Conservation (phyloP, 2,329 filamentous ascomycete species). For the Westerdykella aurantiaca region DNA sequence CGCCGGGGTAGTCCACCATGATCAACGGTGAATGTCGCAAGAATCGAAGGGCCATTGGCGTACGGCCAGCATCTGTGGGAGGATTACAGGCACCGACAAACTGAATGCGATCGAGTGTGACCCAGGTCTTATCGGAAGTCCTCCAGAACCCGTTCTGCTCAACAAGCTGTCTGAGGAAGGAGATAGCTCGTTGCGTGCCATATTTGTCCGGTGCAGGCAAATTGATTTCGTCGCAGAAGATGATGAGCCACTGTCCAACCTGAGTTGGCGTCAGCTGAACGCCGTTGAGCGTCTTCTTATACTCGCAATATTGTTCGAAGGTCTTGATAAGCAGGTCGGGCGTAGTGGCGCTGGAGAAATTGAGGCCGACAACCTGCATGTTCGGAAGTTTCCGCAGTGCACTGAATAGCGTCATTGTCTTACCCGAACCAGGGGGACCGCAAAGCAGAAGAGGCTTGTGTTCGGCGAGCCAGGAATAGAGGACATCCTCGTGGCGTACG, state of each 20-base stretch:
- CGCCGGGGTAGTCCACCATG: slow-evolving; percentile 99
- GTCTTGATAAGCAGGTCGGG: slow-evolving; percentile 98
- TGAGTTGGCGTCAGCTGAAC: slow-evolving; percentile 94
- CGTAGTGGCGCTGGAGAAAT: slow-evolving; percentile 98
- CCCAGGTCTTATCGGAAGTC: slow-evolving; percentile 95
- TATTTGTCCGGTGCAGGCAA: slow-evolving; percentile 96
- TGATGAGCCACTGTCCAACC: slow-evolving; percentile 93
- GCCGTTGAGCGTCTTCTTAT: slow-evolving; percentile 96
- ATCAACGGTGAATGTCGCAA: slow-evolving; percentile 94
- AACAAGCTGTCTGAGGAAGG: slow-evolving; percentile 92
- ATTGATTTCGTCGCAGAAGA: slow-evolving; percentile 99
- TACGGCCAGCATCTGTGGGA: slow-evolving; percentile 93
- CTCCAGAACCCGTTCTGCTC: slow-evolving; percentile 99
- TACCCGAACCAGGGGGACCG: slow-evolving; percentile 95
- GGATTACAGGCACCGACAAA: slow-evolving; percentile 99
- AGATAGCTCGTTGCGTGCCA: slow-evolving; percentile 93
- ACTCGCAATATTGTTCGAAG: slow-evolving; percentile 98
- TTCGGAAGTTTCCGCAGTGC: slow-evolving; percentile 93
- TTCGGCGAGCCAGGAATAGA: slow-evolving; percentile 98
- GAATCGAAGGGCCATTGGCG: slow-evolving; percentile 87
- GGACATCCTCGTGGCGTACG: slow-evolving; percentile 94
- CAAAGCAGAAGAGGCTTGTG: slow-evolving; percentile 96
- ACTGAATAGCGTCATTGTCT: slow-evolving; percentile 99
- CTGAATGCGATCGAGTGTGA: slow-evolving; percentile 93
- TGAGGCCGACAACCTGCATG: slow-evolving; percentile 98